Evolutionary conservation across 2,329 filamentous ascomycete species (phyloP).

Genomic region (Neopestalotiopsis sp.): DNA sequence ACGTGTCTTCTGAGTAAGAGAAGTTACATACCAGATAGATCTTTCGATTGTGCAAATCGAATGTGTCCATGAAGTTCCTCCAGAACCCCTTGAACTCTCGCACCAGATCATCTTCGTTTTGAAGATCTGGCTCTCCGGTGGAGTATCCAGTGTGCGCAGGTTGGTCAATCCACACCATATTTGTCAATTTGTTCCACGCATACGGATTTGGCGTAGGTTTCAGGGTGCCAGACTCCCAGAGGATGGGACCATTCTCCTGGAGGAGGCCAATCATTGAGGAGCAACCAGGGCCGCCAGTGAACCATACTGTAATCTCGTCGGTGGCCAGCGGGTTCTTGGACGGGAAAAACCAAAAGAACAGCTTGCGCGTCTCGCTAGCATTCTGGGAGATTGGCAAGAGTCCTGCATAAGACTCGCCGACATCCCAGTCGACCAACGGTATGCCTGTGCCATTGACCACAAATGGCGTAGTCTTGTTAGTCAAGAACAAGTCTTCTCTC

Average conservation of each 20-base stretch:
- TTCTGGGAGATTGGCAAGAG: conserved; percentile 60
- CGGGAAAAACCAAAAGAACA: conserved; percentile 49
- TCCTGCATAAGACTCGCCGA: conserved; percentile 71
- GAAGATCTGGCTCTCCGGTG: background rate
- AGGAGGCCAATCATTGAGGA: conserved; percentile 6
- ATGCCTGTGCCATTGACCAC: conserved; percentile 67
- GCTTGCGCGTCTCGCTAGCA: conserved; percentile 52
- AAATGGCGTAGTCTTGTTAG: conserved; percentile 40
- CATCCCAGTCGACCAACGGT: conserved; percentile 73
- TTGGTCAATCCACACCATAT: conserved; percentile 14
- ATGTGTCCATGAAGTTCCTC: conserved; percentile 12
- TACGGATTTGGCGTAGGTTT: background rate
- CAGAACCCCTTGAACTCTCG: conserved; percentile 9
- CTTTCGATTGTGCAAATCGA: background rate
- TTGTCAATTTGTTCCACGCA: conserved; percentile 6
- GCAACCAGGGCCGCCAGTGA: conserved; percentile 11
- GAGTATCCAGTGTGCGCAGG: background rate
- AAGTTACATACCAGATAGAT: background rate
- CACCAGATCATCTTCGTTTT: background rate
- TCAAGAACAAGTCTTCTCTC: background rate
- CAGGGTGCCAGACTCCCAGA: conserved; percentile 2
- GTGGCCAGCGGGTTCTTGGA: background rate
- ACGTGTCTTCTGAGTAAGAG: background rate
- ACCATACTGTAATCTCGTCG: conserved; percentile 3
- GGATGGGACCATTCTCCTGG: conserved; percentile 9